Conservation (phyloP, 2,329 filamentous ascomycete species). For the Pseudogymnoascus sp. region DNA sequence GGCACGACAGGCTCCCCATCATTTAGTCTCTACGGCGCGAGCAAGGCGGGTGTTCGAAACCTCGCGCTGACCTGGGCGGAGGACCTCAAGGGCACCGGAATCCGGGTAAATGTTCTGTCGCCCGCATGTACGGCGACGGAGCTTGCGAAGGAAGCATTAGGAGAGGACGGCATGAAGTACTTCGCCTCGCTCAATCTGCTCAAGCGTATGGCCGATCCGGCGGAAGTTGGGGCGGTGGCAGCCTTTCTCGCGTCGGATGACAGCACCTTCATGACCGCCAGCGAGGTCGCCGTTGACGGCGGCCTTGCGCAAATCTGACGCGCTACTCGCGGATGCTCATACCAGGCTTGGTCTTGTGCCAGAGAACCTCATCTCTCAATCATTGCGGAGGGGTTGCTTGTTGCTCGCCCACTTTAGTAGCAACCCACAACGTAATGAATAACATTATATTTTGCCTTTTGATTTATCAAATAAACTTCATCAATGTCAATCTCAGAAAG, state of each 20-base stretch:
- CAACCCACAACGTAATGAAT: no score
- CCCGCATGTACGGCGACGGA: constrained; percentile 20
- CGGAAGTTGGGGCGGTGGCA: constrained; percentile 14
- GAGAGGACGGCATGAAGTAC: constrained; percentile 15
- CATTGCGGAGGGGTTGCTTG: no score
- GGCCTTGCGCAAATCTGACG: constrained; percentile 14
- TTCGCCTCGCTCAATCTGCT: constrained; percentile 14
- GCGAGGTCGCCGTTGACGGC: constrained; percentile 15
- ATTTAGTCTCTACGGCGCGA: constrained; percentile 17
- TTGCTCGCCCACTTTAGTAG: no score
- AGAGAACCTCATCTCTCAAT: no score
- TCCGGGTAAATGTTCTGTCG: constrained; percentile 20
- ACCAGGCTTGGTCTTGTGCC: no score
- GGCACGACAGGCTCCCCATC: constrained; percentile 17
- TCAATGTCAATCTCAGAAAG: no score
- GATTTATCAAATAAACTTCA: no score
- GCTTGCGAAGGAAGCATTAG: constrained; percentile 15
- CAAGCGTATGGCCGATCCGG: constrained; percentile 15
- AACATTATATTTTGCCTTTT: no score
- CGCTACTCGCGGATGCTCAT: no score
- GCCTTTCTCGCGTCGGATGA: constrained; percentile 15
- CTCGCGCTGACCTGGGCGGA: constrained; percentile 16
- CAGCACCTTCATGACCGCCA: constrained; percentile 17
- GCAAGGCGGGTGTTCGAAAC: constrained; percentile 19
- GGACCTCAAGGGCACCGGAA: constrained; percentile 18